Evolutionary conservation across 2,329 filamentous ascomycete genomes (phyloP).

Genomic region (Cercospora sp.): DNA sequence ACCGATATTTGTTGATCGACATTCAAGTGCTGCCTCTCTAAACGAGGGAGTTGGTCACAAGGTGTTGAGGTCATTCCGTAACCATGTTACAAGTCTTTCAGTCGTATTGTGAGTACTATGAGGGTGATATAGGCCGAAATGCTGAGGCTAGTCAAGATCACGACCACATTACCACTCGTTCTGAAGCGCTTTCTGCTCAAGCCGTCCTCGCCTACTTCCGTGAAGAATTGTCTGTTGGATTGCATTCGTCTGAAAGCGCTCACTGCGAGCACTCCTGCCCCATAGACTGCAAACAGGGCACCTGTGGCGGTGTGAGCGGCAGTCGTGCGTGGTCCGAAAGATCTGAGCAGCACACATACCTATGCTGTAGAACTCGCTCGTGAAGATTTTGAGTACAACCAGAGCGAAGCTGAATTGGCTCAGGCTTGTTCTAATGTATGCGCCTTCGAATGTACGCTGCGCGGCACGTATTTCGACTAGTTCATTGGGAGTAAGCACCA

Average conservation of each 20-base stretch:
- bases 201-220: constrained; percentile 60
- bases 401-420: constrained; percentile 94
- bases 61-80: neutral
- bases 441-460: constrained; percentile 94
- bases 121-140: constrained; percentile 62
- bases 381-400: constrained; percentile 95
- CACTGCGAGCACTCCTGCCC: constrained; percentile 77
- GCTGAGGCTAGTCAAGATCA: constrained; percentile 62
- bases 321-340: neutral
- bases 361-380: constrained; percentile 91
- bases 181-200: constrained; percentile 60
- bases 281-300: constrained; percentile 90
- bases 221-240: constrained; percentile 93
- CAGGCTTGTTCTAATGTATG: constrained; percentile 91
- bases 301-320: constrained; percentile 21
- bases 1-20: neutral
- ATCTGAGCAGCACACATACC: constrained; percentile 48
- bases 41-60: neutral
- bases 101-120: constrained; percentile 58
- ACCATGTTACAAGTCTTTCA: constrained; percentile 32
- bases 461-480: constrained; percentile 93
- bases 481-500: constrained; percentile 77
- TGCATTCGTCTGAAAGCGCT: constrained; percentile 84
- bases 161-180: constrained; percentile 66
- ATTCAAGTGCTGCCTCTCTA: neutral